Evolutionary conservation across 179 eudicot species (phyloP), one percentile per base, ranked within the genome.

Genomic region (Vitellaria paradoxa): DNA sequence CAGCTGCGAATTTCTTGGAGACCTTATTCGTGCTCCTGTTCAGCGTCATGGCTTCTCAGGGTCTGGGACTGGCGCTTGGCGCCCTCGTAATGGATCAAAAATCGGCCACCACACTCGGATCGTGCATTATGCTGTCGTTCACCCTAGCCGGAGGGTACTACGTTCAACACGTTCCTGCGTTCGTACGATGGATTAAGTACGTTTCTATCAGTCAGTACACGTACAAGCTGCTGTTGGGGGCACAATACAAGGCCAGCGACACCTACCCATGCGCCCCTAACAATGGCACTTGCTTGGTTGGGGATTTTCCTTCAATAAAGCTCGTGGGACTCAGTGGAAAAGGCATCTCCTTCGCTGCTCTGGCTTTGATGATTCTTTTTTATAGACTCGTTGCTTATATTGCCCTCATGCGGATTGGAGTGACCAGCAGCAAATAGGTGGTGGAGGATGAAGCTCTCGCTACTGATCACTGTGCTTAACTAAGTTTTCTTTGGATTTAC

Each of bases 41-140:
- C n/a, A 79, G 81, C n/a, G 92, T 93, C 18, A 53, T 90, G 4
- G 96, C 91, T 17, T 76, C 93, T 1, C 91, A 92, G 46, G 93
- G 97, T 14, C 81, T 94, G 0, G 98, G 98, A 0, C 89, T 94
- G 5, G 96, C 97, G 7, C 68, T 92, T 17, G 98, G 97, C 0
- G 98, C 98, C 20, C 15, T 85, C 0, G 86, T 91, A 53, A 87
- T 94, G 90, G 88, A 91, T 80, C 82, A 82, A 40, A 87, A 89
- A 74, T 79, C 86, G 0, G 94, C 98, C 6, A 85, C 92, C 6
- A 84, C 83, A 0, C 75, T 92, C 7, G 96, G 91, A 7, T 88
- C 93, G 0, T 94, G 91, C 64, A 63, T 91, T 57, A 87, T 92
- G 98, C 88, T 94, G 3, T 71, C 88, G 0, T 94, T 88, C 79